These are phyloP conservation scores for Naumovozyma castellii DNA, from an alignment of 805 yeast species.

Conservation along the genomic window DNA sequence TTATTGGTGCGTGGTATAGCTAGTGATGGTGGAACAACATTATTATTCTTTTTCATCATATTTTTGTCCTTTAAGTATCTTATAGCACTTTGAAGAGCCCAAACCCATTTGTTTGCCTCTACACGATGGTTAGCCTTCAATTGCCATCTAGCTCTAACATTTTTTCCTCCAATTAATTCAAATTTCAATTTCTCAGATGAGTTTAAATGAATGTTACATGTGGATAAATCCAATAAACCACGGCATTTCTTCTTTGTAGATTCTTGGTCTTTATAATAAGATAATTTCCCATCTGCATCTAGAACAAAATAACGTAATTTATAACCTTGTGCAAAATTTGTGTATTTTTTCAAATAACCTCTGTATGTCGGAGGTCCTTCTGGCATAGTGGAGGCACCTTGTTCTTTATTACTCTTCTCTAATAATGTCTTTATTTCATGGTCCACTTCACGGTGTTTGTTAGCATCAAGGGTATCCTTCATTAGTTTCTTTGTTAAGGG, in stretches of 20 bases:
- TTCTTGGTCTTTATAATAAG: slow-evolving; percentile 84
- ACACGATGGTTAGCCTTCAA: slow-evolving; percentile 89
- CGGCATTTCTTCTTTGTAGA: slow-evolving; percentile 63
- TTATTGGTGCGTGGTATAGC: slow-evolving; percentile 7
- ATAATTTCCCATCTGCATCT: slow-evolving; percentile 68
- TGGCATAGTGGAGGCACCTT: slow-evolving; percentile 32
- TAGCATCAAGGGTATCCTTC: slow-evolving; percentile 29
- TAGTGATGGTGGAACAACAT: slow-evolving; percentile 13
- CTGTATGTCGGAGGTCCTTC: slow-evolving; percentile 67
- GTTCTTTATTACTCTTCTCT: slow-evolving; percentile 65
- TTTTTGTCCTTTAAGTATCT: slow-evolving; percentile 68
- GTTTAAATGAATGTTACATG: slow-evolving; percentile 74
- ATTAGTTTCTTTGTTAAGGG: slow-evolving; percentile 16
- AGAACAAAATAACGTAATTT: slow-evolving; percentile 88
- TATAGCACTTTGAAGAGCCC: slow-evolving; percentile 91
- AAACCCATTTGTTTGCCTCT: slow-evolving; percentile 95
- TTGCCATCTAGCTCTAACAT: slow-evolving; percentile 69
- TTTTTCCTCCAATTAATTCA: slow-evolving; percentile 67
- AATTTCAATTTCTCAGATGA: slow-evolving; percentile 87
- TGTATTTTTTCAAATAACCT: slow-evolving; percentile 93
- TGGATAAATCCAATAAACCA: slow-evolving; percentile 77
- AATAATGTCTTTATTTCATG: slow-evolving; percentile 48
- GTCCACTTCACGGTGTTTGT: slow-evolving; percentile 16
- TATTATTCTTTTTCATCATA: slow-evolving; percentile 15
- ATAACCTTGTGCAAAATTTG: slow-evolving; percentile 93